Percentiles rank a stretch among this genome's conserved stretches.
These are phyloP conservation scores for Coelastrella sp. DNA, from an alignment of 139 green algal species.

Conservation along the genomic window DNA sequence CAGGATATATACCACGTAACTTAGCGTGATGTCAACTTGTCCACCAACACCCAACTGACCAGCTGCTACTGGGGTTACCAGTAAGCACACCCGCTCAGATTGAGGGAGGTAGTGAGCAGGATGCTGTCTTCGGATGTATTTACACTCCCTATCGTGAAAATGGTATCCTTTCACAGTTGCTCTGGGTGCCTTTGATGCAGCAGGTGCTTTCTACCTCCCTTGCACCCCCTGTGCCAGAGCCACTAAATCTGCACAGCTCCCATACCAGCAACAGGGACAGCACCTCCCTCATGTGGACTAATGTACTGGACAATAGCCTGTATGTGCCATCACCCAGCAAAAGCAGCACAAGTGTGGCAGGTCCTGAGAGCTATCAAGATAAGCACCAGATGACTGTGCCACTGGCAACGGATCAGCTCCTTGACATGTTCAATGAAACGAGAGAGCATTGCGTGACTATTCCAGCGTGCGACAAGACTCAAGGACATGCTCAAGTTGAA, in stretches of 20 bases:
- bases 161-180: no score
- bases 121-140: no score
- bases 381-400: neutral
- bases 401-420: neutral
- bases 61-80: no score
- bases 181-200: no score
- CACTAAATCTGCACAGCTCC: neutral
- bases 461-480: neutral
- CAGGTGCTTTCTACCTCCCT: neutral
- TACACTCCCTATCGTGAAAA: no score
- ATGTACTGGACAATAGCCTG: slow-evolving; percentile 19
- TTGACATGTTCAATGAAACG: neutral
- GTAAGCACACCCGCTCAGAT: no score
- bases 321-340: slow-evolving; percentile 9
- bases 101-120: no score
- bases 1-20: neutral
- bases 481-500: neutral
- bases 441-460: neutral
- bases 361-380: neutral
- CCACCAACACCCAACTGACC: no score
- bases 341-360: neutral
- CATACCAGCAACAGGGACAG: neutral
- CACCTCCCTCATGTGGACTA: neutral
- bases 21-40: no score
- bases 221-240: neutral